Evolutionary conservation across 2,329 filamentous ascomycete species (phyloP), one percentile per base, ranked within the genome.

Genomic region (Coniochaeta ligniaria): DNA sequence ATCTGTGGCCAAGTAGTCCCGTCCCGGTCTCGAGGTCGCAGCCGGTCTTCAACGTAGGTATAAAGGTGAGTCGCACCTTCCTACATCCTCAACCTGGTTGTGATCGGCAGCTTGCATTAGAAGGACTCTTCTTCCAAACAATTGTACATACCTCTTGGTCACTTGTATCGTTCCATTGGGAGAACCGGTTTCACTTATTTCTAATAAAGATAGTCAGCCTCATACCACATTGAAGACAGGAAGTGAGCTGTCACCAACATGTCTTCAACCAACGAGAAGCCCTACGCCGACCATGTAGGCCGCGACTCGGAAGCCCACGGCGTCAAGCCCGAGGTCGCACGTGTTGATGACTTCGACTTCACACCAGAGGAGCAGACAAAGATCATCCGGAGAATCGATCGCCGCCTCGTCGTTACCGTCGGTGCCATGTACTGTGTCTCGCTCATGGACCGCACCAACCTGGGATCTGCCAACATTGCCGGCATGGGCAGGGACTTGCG

Each of bases 391-490:
- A 83, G 85, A 14, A 78, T 95, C 66, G 91, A 96, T 72, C 76
- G 79, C 33, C 83, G 87, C 2, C 76, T 90, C 3, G 83, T 89
- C 45, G 69, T 81, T 3, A 86, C 82, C 1, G 82, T 85, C 5
- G 87, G 87, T 22, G 69, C 81, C 64, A 82, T 92, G 75, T 93
- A 93, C 73, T 91, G 88, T 70, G 80, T 91, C 66, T 88, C 83
- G 64, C 75, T 94, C 62, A 90, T 94, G 85, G 91, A 95, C 69
- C 80, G 91, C 35, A 91, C 88, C 1, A 94, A 94, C 72, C 75
- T 93, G 70, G 84, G 84, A n/a, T 79, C 84, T 24, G 90, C 89
- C 45, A 84, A 84, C 54, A 88, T 94, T 70, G 90, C 91, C 22
- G 90, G 83, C 59, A 83, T 85, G 80, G 67, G 69, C 17, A 64